Percentiles rank a stretch among this genome's conserved stretches.
These are phyloP conservation scores for Pterocarpus macrocarpus DNA, from an alignment of 306 rosid species.

Conservation along the genomic window DNA sequence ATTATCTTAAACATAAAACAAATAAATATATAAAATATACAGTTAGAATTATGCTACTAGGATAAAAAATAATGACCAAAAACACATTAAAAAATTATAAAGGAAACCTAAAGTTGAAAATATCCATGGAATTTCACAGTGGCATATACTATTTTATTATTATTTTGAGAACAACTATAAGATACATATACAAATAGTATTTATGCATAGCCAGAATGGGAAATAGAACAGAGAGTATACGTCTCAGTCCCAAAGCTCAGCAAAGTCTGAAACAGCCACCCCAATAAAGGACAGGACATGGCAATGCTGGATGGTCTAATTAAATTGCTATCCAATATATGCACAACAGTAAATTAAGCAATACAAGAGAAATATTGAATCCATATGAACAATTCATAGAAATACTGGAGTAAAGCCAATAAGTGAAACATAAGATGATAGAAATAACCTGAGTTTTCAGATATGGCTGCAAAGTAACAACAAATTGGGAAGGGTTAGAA, in stretches of 20 bases:
- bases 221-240: background rate
- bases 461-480: conserved; percentile 97
- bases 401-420: conserved; percentile 29
- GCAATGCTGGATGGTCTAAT: conserved; percentile 15
- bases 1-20: background rate
- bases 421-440: conserved; percentile 29
- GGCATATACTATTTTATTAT: conserved; percentile 8
- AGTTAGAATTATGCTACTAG: background rate
- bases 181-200: conserved; percentile 3
- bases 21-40: background rate
- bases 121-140: conserved; percentile 2
- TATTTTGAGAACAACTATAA: conserved; percentile 10
- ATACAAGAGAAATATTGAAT: conserved; percentile 1
- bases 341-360: conserved; percentile 6
- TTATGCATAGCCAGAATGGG: conserved; percentile 6
- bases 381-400: background rate
- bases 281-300: conserved; percentile 32
- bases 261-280: conserved; percentile 35
- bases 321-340: conserved; percentile 12
- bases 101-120: background rate
- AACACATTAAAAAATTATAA: background rate
- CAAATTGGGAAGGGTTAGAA: conserved; percentile 94
- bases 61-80: background rate
- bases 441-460: conserved; percentile 86
- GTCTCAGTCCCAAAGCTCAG: background rate